phyloP scores from a whole-genome alignment of 1,139 yeast species.

The Sugiyamaella xylanicola region DNA sequence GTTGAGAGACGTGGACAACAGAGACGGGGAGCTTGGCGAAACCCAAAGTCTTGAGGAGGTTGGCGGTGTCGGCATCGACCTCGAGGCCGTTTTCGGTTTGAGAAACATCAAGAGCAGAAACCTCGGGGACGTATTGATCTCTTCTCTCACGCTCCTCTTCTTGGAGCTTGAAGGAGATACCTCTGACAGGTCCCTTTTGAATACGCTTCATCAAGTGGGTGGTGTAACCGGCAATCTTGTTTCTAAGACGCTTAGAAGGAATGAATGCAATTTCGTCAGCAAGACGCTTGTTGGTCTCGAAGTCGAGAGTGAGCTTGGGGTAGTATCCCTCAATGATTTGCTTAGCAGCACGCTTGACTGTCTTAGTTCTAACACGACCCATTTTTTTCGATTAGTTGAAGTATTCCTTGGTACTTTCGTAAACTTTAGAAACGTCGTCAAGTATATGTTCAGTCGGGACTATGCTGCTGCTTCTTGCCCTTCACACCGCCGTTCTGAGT shows the following conservation, averaged over 20 bases:
- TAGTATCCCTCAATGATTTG: conserved; percentile 99
- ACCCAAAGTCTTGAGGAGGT: conserved; percentile 93
- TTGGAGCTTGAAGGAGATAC: conserved; percentile 99
- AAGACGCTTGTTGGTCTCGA: conserved; percentile 99
- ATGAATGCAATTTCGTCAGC: conserved; percentile 98
- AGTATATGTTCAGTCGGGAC: background rate
- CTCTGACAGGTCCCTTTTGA: conserved; percentile 99
- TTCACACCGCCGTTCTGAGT: background rate
- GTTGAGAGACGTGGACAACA: conserved; percentile 89
- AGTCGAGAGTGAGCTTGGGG: conserved; percentile 99
- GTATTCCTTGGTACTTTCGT: conserved; percentile 1
- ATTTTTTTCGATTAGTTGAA: conserved; percentile 22
- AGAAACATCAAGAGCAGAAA: conserved; percentile 98
- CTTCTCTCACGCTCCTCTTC: conserved; percentile 99
- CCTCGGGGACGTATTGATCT: conserved; percentile 99
- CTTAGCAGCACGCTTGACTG: conserved; percentile 99
- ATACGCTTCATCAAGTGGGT: conserved; percentile 99
- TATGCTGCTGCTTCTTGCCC: background rate
- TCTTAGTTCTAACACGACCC: conserved; percentile 68
- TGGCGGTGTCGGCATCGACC: conserved; percentile 98
- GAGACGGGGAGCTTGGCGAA: conserved; percentile 86
- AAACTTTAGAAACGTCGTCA: conserved; percentile 10
- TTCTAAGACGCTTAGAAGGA: conserved; percentile 99
- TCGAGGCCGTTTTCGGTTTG: conserved; percentile 96
- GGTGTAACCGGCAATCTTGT: conserved; percentile 99